Evolutionary conservation across 2,329 filamentous ascomycete species (phyloP).

Genomic region (Sporothrix phasma): DNA sequence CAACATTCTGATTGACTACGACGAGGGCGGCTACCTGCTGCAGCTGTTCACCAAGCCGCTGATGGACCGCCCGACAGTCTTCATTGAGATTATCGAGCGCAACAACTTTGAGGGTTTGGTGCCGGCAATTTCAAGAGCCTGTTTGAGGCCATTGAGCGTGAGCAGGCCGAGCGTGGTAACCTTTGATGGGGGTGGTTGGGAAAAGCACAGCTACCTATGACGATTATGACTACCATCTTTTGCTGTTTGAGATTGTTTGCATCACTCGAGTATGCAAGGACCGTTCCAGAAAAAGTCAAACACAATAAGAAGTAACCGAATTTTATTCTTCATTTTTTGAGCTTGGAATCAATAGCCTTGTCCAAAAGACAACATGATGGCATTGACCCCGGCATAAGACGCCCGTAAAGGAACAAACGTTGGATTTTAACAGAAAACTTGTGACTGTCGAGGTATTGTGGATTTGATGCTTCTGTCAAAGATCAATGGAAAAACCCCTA

Average conservation of each 20-base stretch:
- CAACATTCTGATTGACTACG: constrained; percentile 90
- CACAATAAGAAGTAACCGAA: no score
- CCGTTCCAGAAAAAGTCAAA: no score
- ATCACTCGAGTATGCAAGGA: no score
- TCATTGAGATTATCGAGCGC: constrained; percentile 91
- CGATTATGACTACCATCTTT: background rate
- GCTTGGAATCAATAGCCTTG: no score
- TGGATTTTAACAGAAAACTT: background rate
- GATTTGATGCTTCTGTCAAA: background rate
- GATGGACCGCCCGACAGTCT: constrained; percentile 90
- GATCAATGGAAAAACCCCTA: background rate
- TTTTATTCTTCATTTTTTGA: no score
- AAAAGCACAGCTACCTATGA: background rate
- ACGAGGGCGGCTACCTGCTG: constrained; percentile 77
- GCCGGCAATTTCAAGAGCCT: constrained; percentile 93
- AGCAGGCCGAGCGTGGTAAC: constrained; percentile 80
- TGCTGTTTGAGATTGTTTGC: no score
- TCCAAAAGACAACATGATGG: no score
- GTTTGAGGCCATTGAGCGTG: constrained; percentile 90
- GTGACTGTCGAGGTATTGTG: background rate
- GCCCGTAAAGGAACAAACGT: no score
- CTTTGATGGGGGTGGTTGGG: constrained; percentile 35
- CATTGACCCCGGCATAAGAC: no score
- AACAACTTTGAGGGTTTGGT: constrained; percentile 81
- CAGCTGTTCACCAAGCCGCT: constrained; percentile 76